A percentile compares a stretch with the other conserved stretches of the same genome.
phyloP scores from a whole-genome alignment of 768 basidiomycete species.

The Auricularia auricula-judae region DNA sequence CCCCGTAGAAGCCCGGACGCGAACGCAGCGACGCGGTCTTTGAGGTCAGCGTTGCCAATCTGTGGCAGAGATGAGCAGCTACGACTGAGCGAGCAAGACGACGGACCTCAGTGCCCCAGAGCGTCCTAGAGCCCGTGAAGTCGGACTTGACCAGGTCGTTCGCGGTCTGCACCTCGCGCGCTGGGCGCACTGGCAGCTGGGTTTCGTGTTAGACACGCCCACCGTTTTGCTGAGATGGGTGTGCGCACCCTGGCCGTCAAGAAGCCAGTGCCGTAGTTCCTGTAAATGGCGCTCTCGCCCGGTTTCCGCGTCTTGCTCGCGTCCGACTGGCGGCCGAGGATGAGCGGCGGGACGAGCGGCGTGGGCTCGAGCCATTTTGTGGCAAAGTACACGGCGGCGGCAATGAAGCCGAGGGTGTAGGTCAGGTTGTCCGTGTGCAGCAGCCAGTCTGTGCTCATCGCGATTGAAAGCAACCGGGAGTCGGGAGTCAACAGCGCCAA shows the following conservation, averaged over 20 bases:
- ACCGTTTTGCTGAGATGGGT: slow-evolving; percentile 9
- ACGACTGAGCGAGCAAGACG: not conserved
- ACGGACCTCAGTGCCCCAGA: slow-evolving; percentile 69
- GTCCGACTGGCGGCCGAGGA: slow-evolving; percentile 87
- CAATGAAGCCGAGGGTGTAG: slow-evolving; percentile 2
- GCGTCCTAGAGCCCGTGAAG: slow-evolving; percentile 52
- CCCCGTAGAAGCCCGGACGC: slow-evolving; percentile 60
- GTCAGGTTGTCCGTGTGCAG: not conserved
- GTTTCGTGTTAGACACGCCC: not conserved
- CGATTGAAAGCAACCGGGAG: not conserved
- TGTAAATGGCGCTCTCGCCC: slow-evolving; percentile 76
- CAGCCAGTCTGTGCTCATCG: not conserved
- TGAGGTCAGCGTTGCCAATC: slow-evolving; percentile 66
- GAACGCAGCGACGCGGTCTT: slow-evolving; percentile 59
- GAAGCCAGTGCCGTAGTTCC: slow-evolving; percentile 80
- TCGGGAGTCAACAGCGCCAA: not conserved
- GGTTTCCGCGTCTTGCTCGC: slow-evolving; percentile 71
- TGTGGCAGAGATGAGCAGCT: slow-evolving; percentile 17
- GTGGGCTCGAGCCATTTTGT: slow-evolving; percentile 6
- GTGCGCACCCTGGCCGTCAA: slow-evolving; percentile 60
- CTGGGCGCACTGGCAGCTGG: slow-evolving; percentile 65
- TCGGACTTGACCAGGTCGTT: slow-evolving; percentile 59
- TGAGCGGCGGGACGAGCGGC: slow-evolving; percentile 77
- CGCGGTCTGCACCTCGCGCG: slow-evolving; percentile 58
- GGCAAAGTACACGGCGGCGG: slow-evolving; percentile 41